Conservation (phyloP, 495 filamentous ascomycete species). For the Tuber umbilicatum region DNA sequence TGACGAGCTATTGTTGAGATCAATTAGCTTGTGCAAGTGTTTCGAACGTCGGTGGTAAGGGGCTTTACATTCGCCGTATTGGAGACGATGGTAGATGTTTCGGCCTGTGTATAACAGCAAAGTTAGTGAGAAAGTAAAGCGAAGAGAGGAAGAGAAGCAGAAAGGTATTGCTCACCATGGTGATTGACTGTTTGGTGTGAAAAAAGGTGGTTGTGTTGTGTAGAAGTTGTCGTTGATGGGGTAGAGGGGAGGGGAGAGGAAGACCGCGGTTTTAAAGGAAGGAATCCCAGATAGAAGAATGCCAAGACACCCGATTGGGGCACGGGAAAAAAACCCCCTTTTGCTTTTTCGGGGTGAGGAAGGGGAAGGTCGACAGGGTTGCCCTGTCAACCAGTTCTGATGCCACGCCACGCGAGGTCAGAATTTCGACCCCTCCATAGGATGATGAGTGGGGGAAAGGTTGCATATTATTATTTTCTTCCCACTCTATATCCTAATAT, state of each 20-base stretch:
- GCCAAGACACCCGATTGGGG: neutral
- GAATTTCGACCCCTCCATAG: neutral
- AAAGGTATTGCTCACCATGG: constrained; percentile 23
- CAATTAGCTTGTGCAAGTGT: constrained; percentile 6
- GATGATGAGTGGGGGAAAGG: neutral
- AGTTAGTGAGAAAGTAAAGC: constrained; percentile 21
- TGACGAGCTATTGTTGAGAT: constrained; percentile 60
- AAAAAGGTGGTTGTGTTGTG: neutral
- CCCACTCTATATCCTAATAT: neutral
- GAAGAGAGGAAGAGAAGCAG: constrained; percentile 8
- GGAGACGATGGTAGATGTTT: constrained; percentile 32
- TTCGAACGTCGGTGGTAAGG: neutral
- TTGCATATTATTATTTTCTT: neutral
- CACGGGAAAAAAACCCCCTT: neutral
- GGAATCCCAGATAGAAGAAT: neutral
- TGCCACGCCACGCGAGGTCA: neutral
- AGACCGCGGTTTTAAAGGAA: neutral
- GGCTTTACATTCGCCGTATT: constrained; percentile 40
- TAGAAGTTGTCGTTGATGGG: neutral
- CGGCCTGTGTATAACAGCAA: constrained; percentile 20
- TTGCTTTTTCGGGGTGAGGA: neutral
- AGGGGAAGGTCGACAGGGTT: neutral
- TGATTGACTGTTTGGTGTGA: constrained; percentile 8
- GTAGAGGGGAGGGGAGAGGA: neutral
- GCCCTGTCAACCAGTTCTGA: neutral